A percentile compares a stretch with the other conserved stretches of the same genome.
Evolutionary conservation across 176 grass and related monocot genomes (phyloP).

Genomic region (Hyparrhenia diplandra): DNA sequence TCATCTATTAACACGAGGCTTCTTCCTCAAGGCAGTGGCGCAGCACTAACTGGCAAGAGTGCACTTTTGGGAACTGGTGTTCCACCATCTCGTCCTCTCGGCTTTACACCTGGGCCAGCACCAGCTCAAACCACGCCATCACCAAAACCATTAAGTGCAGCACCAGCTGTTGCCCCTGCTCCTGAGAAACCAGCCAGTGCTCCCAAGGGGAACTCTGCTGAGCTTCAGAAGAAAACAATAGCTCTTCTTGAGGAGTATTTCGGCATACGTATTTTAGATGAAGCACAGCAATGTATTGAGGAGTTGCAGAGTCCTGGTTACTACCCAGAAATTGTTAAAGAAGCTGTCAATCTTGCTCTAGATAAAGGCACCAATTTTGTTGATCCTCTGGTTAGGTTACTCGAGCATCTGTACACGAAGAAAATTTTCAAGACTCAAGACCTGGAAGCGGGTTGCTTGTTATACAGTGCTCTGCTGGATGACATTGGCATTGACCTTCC

Average conservation of each 20-base stretch:
- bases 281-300: conserved; percentile 95
- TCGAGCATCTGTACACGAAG: conserved; percentile 71
- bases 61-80: conserved; percentile 51
- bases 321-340: conserved; percentile 85
- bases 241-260: conserved; percentile 97
- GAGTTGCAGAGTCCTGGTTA: conserved; percentile 71
- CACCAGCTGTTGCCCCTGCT: conserved; percentile 27
- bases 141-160: conserved; percentile 37
- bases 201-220: conserved; percentile 38
- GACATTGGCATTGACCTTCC: conserved; percentile 92
- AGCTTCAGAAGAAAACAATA: conserved; percentile 78
- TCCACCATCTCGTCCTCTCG: conserved; percentile 34
- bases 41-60: conserved; percentile 63
- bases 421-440: conserved; percentile 63
- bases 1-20: conserved; percentile 60
- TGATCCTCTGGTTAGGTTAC: conserved; percentile 59
- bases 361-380: conserved; percentile 69
- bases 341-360: conserved; percentile 83
- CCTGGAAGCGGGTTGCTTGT: conserved; percentile 65
- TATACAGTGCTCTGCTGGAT: conserved; percentile 74
- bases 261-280: conserved; percentile 67
- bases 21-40: conserved; percentile 75
- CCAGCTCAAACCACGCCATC: conserved; percentile 42
- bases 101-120: conserved; percentile 8
- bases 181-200: conserved; percentile 38